Evolutionary conservation across 345 rosid genomes (phyloP).

Genomic region (Acer saccharum): DNA sequence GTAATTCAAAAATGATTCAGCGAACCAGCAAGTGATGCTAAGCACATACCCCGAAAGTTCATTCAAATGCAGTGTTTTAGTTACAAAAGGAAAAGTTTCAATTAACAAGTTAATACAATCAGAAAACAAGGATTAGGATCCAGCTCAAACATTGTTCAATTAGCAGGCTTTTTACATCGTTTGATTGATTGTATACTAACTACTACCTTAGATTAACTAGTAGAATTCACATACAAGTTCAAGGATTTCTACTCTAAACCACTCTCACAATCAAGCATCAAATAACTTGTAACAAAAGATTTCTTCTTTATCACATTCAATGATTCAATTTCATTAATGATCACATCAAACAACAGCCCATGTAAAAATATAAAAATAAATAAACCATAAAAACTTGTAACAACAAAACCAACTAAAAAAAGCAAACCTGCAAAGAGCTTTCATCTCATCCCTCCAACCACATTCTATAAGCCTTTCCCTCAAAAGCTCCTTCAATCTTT

Average conservation of each 20-base stretch:
- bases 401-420: neutral
- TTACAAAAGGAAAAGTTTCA: neutral
- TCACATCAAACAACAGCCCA: neutral
- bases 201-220: neutral
- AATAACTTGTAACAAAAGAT: neutral
- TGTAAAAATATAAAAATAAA: neutral
- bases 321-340: neutral
- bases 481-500: constrained; percentile 69
- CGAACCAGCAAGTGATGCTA: too few relatives aligned
- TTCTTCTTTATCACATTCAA: neutral
- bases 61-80: neutral
- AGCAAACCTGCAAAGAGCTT: constrained; percentile 73
- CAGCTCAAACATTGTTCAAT: neutral
- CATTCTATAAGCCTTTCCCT: constrained; percentile 77
- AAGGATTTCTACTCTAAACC: neutral
- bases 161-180: neutral
- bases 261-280: neutral
- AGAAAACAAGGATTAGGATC: neutral
- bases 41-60: neutral
- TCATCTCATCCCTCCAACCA: constrained; percentile 91
- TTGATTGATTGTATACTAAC: neutral
- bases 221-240: neutral
- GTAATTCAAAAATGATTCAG: neutral
- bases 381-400: neutral
- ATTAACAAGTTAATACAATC: neutral